These are phyloP conservation scores for Gossypium sturtianum DNA, from an alignment of 345 rosid species.

Conservation along the genomic window DNA sequence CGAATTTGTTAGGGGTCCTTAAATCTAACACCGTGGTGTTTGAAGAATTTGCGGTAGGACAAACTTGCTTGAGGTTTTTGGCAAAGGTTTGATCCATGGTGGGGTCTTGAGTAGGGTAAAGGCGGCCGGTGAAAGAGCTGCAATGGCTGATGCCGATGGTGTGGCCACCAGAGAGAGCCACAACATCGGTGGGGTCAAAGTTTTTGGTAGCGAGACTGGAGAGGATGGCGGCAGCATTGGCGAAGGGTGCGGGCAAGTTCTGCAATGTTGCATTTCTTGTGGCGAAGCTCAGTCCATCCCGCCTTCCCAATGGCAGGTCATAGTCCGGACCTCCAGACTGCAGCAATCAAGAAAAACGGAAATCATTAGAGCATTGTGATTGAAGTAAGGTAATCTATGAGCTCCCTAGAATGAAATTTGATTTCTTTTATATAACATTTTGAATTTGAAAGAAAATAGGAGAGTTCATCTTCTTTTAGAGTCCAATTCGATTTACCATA, in stretches of 20 bases:
- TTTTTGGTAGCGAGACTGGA: slow-evolving; percentile 35
- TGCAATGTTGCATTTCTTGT: slow-evolving; percentile 31
- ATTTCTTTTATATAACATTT: no score
- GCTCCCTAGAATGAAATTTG: no score
- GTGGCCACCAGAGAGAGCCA: slow-evolving; percentile 91
- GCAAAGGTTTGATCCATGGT: slow-evolving; percentile 67
- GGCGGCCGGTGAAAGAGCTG: slow-evolving; percentile 45
- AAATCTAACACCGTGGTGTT: slow-evolving; percentile 53
- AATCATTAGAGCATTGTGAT: no score
- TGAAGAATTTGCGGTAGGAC: slow-evolving; percentile 40
- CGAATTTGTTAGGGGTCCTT: slow-evolving; percentile 60
- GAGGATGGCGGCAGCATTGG: slow-evolving; percentile 37
- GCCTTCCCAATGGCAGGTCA: slow-evolving; percentile 60
- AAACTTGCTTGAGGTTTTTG: slow-evolving; percentile 36
- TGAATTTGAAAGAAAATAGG: no score
- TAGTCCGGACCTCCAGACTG: slow-evolving; percentile 86
- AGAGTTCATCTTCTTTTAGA: no score
- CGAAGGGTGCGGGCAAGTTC: slow-evolving; percentile 54
- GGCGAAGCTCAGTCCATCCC: slow-evolving; percentile 60
- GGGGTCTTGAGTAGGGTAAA: slow-evolving; percentile 77
- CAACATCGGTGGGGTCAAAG: slow-evolving; percentile 58
- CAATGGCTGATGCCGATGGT: slow-evolving; percentile 75
- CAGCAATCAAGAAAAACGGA: neutral
- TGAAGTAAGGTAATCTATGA: no score
- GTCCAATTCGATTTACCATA: no score